A percentile compares a stretch with the other conserved stretches of the same genome.
Evolutionary conservation across 768 basidiomycete species (phyloP).

Genomic region (Phallus indusiatus): DNA sequence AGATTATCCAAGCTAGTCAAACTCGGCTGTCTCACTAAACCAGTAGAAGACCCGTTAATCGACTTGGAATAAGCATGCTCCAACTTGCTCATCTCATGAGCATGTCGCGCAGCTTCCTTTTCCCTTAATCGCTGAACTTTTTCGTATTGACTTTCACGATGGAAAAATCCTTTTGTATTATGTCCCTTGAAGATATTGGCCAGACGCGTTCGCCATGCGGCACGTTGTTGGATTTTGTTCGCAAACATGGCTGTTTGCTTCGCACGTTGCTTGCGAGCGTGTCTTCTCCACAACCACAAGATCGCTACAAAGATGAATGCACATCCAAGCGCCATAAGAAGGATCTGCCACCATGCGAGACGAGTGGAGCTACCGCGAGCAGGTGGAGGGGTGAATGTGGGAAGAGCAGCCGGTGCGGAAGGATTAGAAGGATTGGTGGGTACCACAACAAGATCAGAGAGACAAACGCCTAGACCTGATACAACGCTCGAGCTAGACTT

Average conservation of each 20-base stretch:
- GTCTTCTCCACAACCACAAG: conserved; percentile 61
- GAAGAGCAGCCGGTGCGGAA: conserved; percentile 31
- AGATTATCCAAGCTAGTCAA: conserved; percentile 15
- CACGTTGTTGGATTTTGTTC: conserved; percentile 40
- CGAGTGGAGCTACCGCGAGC: conserved; percentile 17
- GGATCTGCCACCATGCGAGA: conserved; percentile 75
- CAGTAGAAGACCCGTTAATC: conserved; percentile 32
- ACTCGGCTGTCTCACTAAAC: conserved; percentile 24
- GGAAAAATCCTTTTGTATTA: conserved; percentile 13
- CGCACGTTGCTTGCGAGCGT: conserved; percentile 57
- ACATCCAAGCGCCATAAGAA: conserved; percentile 74
- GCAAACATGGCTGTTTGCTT: conserved; percentile 56
- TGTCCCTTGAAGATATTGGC: conserved; percentile 53
- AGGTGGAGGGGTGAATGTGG: conserved; percentile 47
- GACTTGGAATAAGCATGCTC: conserved; percentile 39
- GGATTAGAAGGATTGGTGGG: conserved; percentile 34
- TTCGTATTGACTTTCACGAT: conserved; percentile 32
- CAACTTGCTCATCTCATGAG: conserved; percentile 30
- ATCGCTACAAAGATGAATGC: conserved; percentile 66
- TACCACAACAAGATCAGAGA: conserved; percentile 60
- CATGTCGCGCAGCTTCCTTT: conserved; percentile 40
- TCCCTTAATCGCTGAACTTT: conserved; percentile 41
- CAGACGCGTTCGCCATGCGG: conserved; percentile 49
- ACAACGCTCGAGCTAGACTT: conserved; percentile 44
- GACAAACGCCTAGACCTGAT: conserved; percentile 66